Base-by-base conservation (phyloP, 768 basidiomycete species). In the Sistotremastrum suecicum region DNA sequence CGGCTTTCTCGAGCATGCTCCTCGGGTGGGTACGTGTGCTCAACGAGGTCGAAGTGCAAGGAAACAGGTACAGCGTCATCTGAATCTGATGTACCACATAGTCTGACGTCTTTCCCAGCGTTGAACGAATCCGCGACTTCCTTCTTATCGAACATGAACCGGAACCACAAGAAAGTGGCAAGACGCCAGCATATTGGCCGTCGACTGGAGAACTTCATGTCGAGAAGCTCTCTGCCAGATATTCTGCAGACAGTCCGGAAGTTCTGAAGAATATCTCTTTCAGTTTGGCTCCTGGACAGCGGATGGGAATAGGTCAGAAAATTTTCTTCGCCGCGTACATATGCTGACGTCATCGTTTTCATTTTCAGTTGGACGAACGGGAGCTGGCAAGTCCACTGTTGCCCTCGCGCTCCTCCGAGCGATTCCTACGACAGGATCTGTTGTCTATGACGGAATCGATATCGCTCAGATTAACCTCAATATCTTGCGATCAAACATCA, bases 391-490 rank as follows among this genome's bases (percentile, higher is more conserved):
- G 47, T 51, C 48, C 5, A 51, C 53, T 5, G 44, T 60, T 48
- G 63, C 76, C 0, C 58, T 80, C 12, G 69, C 78, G 0, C 62
- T 81, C 7, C 58, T 81, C 40, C 66, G 76, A 0, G 70, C 74
- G 56, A 75, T 81, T 34, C 64, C 68, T 33, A 77, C 75, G 0
- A 69, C 71, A 37, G 79, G 78, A 1, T 61, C 58, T n/a, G 70
- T 78, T 0, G 61, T 61, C 43, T 77, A 74, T 45, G 79, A 81
- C 50, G 75, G 72, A 6, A 50, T 72, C 30, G 60, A 62, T 20
- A 76, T 71, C 0, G 57, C 62, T 37, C 57, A 59, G 6, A 56
- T 79, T 49, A 78, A 78, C 51, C 61, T 82, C 8, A 69, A 79
- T 50, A 66, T 63, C 5, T 60, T 82, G 39, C 63, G 80, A 38